phyloP scores from a whole-genome alignment of 73 alveolate species.

The Tetrahymena elliotti region DNA sequence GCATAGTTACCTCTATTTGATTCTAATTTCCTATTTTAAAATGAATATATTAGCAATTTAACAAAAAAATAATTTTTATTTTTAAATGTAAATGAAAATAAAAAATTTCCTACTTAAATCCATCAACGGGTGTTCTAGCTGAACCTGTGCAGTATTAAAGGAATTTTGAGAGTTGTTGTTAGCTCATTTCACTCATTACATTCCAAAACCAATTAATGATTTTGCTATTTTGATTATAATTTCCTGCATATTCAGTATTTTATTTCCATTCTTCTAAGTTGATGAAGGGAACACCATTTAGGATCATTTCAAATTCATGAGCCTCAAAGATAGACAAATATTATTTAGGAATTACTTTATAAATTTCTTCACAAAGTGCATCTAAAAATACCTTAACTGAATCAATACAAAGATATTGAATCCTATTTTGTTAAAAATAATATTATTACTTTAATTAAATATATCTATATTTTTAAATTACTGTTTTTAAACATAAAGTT shows the following conservation, averaged over 20 bases:
- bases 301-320: conserved; percentile 60
- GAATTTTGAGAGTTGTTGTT: conserved; percentile 72
- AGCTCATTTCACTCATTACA: conserved; percentile 46
- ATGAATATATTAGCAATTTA: background rate
- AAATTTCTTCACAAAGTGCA: conserved; percentile 50
- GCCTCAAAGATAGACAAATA: conserved; percentile 37
- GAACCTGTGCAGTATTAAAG: conserved; percentile 90
- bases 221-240: conserved; percentile 43
- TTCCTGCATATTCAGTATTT: conserved; percentile 79
- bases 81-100: conserved; percentile 42
- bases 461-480: background rate
- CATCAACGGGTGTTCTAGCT: conserved; percentile 88
- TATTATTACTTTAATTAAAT: background rate
- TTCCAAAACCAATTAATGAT: conserved; percentile 95
- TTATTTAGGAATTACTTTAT: conserved; percentile 52
- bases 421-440: background rate
- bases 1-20: conserved; percentile 79
- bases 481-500: background rate
- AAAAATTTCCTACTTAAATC: conserved; percentile 50
- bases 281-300: conserved; percentile 69
- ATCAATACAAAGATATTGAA: conserved; percentile 42
- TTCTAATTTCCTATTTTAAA: conserved; percentile 26
- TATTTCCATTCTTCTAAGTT: conserved; percentile 89
- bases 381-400: conserved; percentile 33
- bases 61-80: background rate